A percentile compares a stretch with the other conserved stretches of the same genome.
Evolutionary conservation across 169 alveolate genomes (phyloP).

Genomic region (Plasmodium falciparum): DNA sequence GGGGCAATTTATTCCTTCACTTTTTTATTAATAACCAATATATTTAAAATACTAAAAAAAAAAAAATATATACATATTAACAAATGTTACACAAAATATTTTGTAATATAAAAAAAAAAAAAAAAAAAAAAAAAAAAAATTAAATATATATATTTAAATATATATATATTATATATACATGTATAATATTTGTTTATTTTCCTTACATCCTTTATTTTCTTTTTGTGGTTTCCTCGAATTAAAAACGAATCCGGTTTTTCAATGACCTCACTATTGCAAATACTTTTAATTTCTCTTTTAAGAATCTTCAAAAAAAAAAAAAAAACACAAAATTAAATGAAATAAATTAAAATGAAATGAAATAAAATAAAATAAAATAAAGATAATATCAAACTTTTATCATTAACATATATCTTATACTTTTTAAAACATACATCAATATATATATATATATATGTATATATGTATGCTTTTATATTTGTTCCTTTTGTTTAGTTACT

Average conservation of each 20-base stretch:
- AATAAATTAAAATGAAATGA: background rate
- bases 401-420: background rate
- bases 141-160: background rate
- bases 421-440: background rate
- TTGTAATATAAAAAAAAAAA: background rate
- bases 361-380: background rate
- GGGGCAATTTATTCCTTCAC: too few relatives aligned
- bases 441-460: background rate
- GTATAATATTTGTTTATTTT: slow-evolving; percentile 72
- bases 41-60: slow-evolving; percentile 52
- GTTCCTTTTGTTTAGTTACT: slow-evolving; percentile 4
- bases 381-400: background rate
- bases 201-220: slow-evolving; percentile 78
- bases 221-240: slow-evolving; percentile 84
- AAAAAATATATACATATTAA: slow-evolving; percentile 9
- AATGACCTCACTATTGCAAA: slow-evolving; percentile 79
- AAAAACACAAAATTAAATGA: too few relatives aligned
- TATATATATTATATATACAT: background rate
- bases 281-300: slow-evolving; percentile 79
- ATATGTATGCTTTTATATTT: background rate
- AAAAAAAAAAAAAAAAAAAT: slow-evolving; percentile 18
- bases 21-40: slow-evolving; percentile 44
- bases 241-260: slow-evolving; percentile 79
- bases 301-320: slow-evolving; percentile 37
- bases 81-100: background rate